phyloP scores from a whole-genome alignment of 1,139 yeast genomes.

The Zygosaccharomyces sapae region DNA sequence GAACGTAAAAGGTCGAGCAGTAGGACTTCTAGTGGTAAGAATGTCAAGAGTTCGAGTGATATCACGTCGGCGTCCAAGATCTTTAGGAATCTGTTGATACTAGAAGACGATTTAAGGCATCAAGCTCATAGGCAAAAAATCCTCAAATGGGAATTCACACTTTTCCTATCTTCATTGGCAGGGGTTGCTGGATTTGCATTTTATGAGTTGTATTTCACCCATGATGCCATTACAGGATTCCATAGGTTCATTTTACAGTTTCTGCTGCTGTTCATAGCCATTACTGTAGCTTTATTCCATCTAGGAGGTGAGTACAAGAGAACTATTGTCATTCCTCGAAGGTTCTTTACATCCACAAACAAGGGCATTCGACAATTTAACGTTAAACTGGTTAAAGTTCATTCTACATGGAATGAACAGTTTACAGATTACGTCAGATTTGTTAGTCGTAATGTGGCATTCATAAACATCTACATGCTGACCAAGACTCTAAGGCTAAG shows the following conservation, averaged over 20 bases:
- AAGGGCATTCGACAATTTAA: slow-evolving; percentile 84
- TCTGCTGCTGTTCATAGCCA: slow-evolving; percentile 57
- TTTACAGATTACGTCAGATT: slow-evolving; percentile 44
- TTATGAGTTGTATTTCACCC: slow-evolving; percentile 34
- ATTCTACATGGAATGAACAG: slow-evolving; percentile 53
- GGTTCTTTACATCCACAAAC: slow-evolving; percentile 73
- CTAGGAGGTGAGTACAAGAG: slow-evolving; percentile 85
- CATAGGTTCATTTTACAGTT: slow-evolving; percentile 53
- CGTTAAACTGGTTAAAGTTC: slow-evolving; percentile 67
- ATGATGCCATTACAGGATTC: slow-evolving; percentile 22
- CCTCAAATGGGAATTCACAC: slow-evolving; percentile 66
- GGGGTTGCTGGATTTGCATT: slow-evolving; percentile 39
- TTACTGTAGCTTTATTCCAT: slow-evolving; percentile 73
- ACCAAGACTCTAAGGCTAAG: slow-evolving; percentile 17
- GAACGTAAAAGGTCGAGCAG: slow-evolving; percentile 30
- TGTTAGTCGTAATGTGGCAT: slow-evolving; percentile 31
- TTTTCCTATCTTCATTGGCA: slow-evolving; percentile 55
- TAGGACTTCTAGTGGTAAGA: slow-evolving; percentile 31
- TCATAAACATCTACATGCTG: slow-evolving; percentile 20
- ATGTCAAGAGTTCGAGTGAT: slow-evolving; percentile 34
- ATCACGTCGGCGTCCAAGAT: slow-evolving; percentile 63
- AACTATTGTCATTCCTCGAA: slow-evolving; percentile 77
- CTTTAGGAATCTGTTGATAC: slow-evolving; percentile 70
- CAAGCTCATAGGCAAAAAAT: slow-evolving; percentile 72
- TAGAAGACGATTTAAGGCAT: slow-evolving; percentile 78